A percentile compares a stretch with the other conserved stretches of the same genome.
These are phyloP conservation scores for Euphorbia schlechtendalii DNA, from an alignment of 441 rosid genomes.

Conservation along the genomic window DNA sequence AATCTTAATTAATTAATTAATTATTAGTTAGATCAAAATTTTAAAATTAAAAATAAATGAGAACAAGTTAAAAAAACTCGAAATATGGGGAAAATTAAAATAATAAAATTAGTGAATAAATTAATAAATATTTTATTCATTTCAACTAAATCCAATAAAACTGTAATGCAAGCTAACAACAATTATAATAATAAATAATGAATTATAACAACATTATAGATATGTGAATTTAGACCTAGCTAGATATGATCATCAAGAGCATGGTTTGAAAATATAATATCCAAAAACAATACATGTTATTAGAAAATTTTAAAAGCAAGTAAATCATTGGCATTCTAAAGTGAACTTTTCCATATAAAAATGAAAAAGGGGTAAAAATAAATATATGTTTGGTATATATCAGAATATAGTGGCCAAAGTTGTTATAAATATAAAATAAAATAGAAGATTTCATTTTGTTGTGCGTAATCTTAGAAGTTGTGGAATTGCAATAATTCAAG, in stretches of 20 bases:
- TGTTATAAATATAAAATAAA: not conserved
- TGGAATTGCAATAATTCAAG: conserved; percentile 27
- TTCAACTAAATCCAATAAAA: not conserved
- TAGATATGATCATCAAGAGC: not conserved
- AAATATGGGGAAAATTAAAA: not conserved
- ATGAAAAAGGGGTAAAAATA: not conserved
- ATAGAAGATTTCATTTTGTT: conserved; percentile 2
- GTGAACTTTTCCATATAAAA: not conserved
- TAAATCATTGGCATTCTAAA: not conserved
- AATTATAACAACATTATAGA: not conserved
- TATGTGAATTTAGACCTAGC: not conserved
- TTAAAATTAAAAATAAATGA: not conserved
- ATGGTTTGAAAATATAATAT: not conserved
- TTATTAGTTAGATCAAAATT: conserved; percentile 11
- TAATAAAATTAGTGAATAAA: not conserved
- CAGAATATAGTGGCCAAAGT: not conserved
- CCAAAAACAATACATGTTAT: not conserved
- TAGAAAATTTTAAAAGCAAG: not conserved
- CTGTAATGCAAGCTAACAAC: not conserved
- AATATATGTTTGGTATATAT: not conserved
- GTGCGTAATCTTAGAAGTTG: conserved; percentile 9
- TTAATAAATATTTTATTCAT: not conserved
- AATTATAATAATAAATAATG: not conserved
- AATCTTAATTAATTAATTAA: conserved; percentile 13
- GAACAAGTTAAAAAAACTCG: not conserved